Percentiles rank a stretch among this genome's conserved stretches.
These are phyloP conservation scores for Durio zibethinus DNA, from an alignment of 345 rosid species.

Conservation along the genomic window DNA sequence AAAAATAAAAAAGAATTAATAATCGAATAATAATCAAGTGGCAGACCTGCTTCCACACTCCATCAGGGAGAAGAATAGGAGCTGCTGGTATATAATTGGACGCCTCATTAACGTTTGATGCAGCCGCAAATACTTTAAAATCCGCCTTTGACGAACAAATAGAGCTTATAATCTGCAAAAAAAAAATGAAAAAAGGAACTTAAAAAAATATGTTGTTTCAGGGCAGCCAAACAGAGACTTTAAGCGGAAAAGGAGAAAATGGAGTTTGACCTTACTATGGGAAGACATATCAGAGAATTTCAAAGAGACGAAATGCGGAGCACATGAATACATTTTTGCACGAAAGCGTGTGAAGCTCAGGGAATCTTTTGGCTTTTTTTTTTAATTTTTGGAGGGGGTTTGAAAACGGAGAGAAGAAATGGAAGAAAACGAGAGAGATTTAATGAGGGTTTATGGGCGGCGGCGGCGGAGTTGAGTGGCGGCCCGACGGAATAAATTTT, in stretches of 20 bases:
- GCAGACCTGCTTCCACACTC: constrained; percentile 78
- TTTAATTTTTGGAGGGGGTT: neutral
- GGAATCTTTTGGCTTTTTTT: neutral
- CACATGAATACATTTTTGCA: constrained; percentile 31
- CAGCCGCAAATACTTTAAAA: constrained; percentile 32
- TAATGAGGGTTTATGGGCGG: neutral
- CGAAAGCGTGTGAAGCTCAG: neutral
- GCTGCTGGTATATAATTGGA: constrained; percentile 67
- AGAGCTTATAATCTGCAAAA: constrained; percentile 28
- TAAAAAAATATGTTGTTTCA: neutral
- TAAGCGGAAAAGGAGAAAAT: neutral
- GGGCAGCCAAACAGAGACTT: neutral
- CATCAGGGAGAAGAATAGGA: constrained; percentile 77
- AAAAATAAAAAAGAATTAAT: neutral
- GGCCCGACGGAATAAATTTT: neutral
- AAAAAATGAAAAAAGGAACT: neutral
- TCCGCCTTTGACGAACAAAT: constrained; percentile 34
- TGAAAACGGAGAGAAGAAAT: neutral
- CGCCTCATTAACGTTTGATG: constrained; percentile 41
- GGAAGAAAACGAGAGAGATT: neutral
- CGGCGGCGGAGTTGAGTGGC: too few species aligned
- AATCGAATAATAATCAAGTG: neutral
- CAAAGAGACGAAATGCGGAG: constrained; percentile 32
- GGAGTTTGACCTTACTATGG: constrained; percentile 38
- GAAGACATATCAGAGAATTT: constrained; percentile 32